Percentiles rank a stretch among this genome's conserved stretches.
These are phyloP conservation scores for Craterostigma plantagineum DNA, from an alignment of 257 asterid genomes.

Conservation along the genomic window DNA sequence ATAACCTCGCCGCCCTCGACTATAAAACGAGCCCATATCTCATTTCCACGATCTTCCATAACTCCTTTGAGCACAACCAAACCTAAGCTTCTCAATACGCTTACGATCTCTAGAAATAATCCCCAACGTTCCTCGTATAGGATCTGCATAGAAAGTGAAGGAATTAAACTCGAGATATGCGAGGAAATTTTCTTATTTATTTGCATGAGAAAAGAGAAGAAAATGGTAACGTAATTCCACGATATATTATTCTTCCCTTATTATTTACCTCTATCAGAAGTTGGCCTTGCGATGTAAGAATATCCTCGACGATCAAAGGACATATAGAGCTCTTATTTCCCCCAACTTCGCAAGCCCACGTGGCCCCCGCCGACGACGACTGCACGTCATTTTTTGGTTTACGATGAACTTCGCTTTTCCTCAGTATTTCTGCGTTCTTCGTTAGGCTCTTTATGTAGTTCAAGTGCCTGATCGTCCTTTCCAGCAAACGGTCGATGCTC, in stretches of 20 bases:
- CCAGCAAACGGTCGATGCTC: conserved; percentile 89
- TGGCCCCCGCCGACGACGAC: too few species aligned
- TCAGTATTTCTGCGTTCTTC: conserved; percentile 34
- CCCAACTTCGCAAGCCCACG: conserved; percentile 93
- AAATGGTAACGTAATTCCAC: too few species aligned
- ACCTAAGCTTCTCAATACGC: conserved; percentile 54
- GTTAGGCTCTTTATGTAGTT: conserved; percentile 59
- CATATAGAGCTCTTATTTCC: conserved; percentile 45
- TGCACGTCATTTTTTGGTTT: too few species aligned
- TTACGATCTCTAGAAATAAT: conserved; percentile 62
- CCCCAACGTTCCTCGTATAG: conserved; percentile 62
- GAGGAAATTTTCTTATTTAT: too few species aligned
- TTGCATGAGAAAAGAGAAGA: too few species aligned
- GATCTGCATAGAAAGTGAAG: conserved; percentile 30
- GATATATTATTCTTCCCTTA: too few species aligned
- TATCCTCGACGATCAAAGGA: conserved; percentile 82
- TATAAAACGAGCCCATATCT: conserved; percentile 58
- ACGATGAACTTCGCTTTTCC: conserved; percentile 1
- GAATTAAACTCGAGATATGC: too few species aligned
- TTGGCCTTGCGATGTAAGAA: conserved; percentile 52
- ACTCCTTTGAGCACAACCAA: conserved; percentile 54
- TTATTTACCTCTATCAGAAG: conserved; percentile 66
- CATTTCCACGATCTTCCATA: conserved; percentile 48
- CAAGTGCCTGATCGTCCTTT: conserved; percentile 61
- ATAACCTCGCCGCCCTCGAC: conserved; percentile 48